Evolutionary conservation across 768 basidiomycete species (phyloP), one percentile per base, ranked within the genome.

Genomic region (Podaxis sp.): DNA sequence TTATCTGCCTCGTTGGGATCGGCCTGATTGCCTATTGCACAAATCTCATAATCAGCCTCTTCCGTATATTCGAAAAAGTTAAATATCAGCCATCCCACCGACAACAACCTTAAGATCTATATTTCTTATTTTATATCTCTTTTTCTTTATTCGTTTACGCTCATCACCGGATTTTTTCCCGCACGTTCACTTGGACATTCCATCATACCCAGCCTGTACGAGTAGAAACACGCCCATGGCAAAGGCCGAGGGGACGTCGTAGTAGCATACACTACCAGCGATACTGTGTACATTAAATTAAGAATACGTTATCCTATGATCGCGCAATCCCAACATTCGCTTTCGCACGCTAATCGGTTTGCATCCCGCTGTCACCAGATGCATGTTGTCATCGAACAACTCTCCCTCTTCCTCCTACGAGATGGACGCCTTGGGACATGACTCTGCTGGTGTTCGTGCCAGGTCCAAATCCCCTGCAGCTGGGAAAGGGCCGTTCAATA

Each of bases 11-110:
- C 52, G 88, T 95, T 63, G 86, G 87, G 67, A 81, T 92, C 55
- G 87, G 90, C 52, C 81, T 94, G 47, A 69, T 92, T 63, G 84
- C 89, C 73, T 94, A 96, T 73, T 90, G 92, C 77, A 84, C 82
- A 68, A 94, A 90, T 72, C 84, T 96, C 65, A 78, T 94, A 66
- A 93, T 96, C 68, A 90, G 88, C 65, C 80, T 94, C 25, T 94
- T 86, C 75, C 80, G 93, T 66, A 92, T 94, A 62, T 93, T 94
- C 67, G 91, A 94, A 73, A 93, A 93, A 76, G 90, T 94, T 65
- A 94, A 94, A 74, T 88, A 88, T 68, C 85, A 84, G 64, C 80
- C 80, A 17, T 76, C 77, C 8, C 53, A 60, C 37, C 63, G 57
- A 40, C 61, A 59, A 55, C 57, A 61, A 11, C 58, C 61, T 47